These are phyloP conservation scores for Mycena venus DNA, from an alignment of 768 basidiomycete genomes.

Conservation along the genomic window DNA sequence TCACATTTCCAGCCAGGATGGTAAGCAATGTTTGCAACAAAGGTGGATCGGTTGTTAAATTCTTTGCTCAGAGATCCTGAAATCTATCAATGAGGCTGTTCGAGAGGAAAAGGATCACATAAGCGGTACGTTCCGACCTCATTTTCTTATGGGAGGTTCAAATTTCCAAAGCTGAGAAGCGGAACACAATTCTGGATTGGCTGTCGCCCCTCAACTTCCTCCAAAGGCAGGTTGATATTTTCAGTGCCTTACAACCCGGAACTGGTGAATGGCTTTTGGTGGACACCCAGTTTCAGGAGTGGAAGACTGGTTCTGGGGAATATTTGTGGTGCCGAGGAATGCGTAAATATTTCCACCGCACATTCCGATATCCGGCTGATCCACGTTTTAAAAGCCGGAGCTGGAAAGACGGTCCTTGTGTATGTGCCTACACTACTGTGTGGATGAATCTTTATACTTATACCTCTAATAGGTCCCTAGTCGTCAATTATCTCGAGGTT, in stretches of 20 bases:
- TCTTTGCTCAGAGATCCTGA: background rate
- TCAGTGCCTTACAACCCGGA: background rate
- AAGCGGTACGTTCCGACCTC: background rate
- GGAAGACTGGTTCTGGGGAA: background rate
- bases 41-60: background rate
- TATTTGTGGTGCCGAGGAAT: constrained; percentile 7
- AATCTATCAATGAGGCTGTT: background rate
- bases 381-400: background rate
- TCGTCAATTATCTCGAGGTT: constrained; percentile 2
- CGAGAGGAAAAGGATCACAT: background rate
- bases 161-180: background rate
- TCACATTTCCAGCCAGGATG: background rate
- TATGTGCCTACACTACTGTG: background rate
- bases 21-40: background rate
- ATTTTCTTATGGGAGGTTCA: background rate
- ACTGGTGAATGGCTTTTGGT: constrained; percentile 8
- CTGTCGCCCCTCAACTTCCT: constrained; percentile 12
- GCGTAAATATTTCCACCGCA: background rate
- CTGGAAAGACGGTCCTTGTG: constrained; percentile 15
- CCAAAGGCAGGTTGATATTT: constrained; percentile 4
- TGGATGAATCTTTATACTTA: background rate
- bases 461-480: background rate
- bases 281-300: background rate
- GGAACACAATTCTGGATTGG: constrained; percentile 1
- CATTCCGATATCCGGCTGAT: background rate